Evolutionary conservation across 2,329 filamentous ascomycete species (phyloP).

Genomic region (Hypoxylon sp.): DNA sequence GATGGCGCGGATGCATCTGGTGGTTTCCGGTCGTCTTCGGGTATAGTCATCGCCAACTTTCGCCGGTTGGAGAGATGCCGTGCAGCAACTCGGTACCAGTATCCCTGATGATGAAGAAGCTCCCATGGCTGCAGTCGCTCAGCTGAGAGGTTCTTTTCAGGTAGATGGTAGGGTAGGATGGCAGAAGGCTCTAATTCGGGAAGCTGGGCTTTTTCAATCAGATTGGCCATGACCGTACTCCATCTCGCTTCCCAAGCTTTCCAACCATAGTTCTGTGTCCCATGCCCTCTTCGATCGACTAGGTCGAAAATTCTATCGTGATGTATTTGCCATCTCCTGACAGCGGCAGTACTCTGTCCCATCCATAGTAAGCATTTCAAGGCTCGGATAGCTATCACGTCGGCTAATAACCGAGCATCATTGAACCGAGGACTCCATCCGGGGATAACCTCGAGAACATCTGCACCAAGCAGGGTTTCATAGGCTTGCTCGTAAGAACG

Average conservation of each 20-base stretch:
- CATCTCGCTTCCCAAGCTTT: slow-evolving; percentile 90
- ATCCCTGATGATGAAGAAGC: slow-evolving; percentile 74
- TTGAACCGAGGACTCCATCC: slow-evolving; percentile 94
- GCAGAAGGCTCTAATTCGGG: slow-evolving; percentile 64
- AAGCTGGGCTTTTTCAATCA: slow-evolving; percentile 69
- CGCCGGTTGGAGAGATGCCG: slow-evolving; percentile 69
- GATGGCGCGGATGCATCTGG: slow-evolving; percentile 65
- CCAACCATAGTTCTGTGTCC: slow-evolving; percentile 92
- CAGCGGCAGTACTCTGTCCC: slow-evolving; percentile 82
- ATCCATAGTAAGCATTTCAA: slow-evolving; percentile 87
- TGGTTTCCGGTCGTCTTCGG: slow-evolving; percentile 70
- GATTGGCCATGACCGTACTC: slow-evolving; percentile 73
- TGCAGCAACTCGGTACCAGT: slow-evolving; percentile 75
- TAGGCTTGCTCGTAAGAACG: slow-evolving; percentile 91
- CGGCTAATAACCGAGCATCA: slow-evolving; percentile 89
- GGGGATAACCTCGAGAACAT: slow-evolving; percentile 89
- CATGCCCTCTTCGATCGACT: slow-evolving; percentile 85
- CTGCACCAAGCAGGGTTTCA: slow-evolving; percentile 83
- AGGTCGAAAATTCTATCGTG: slow-evolving; percentile 80
- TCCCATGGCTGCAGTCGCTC: slow-evolving; percentile 76
- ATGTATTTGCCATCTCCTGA: slow-evolving; percentile 85
- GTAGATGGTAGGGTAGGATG: slow-evolving; percentile 64
- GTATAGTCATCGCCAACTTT: slow-evolving; percentile 68
- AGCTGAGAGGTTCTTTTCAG: slow-evolving; percentile 71
- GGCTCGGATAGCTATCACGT: slow-evolving; percentile 83